Percentiles rank a stretch among this genome's conserved stretches.
Conservation (phyloP, 164 flowering plant species). For the Taxillus chinensis region DNA sequence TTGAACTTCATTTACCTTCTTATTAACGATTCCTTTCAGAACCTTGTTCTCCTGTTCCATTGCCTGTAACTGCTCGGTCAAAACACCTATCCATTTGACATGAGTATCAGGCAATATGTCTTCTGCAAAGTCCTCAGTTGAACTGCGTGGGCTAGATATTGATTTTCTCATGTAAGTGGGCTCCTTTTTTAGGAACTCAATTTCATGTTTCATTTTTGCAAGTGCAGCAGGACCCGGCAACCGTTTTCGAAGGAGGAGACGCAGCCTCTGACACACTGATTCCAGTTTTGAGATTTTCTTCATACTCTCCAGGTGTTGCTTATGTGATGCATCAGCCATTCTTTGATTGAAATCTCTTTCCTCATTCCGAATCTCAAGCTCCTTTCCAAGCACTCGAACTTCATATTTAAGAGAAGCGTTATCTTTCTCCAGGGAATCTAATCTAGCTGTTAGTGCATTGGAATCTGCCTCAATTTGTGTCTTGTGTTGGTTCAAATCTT, state of each 20-base stretch:
- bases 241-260: neutral
- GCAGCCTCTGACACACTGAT: neutral
- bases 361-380: conserved; percentile 2
- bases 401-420: neutral
- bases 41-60: neutral
- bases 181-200: neutral
- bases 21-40: neutral
- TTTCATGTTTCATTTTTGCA: neutral
- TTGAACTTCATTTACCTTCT: neutral
- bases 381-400: neutral
- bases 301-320: neutral
- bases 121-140: neutral
- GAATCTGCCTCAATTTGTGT: conserved; percentile 5
- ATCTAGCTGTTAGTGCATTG: neutral
- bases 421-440: neutral
- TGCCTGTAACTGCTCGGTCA: neutral
- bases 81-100: neutral
- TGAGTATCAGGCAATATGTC: neutral
- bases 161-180: too few relatives aligned
- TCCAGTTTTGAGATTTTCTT: neutral
- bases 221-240: conserved; percentile 1
- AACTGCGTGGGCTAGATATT: too few relatives aligned
- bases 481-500: conserved; percentile 24
- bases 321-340: neutral
- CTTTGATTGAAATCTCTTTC: neutral